Conservation (phyloP, 1,284 basidiomycete species). For the Athelia sp. region DNA sequence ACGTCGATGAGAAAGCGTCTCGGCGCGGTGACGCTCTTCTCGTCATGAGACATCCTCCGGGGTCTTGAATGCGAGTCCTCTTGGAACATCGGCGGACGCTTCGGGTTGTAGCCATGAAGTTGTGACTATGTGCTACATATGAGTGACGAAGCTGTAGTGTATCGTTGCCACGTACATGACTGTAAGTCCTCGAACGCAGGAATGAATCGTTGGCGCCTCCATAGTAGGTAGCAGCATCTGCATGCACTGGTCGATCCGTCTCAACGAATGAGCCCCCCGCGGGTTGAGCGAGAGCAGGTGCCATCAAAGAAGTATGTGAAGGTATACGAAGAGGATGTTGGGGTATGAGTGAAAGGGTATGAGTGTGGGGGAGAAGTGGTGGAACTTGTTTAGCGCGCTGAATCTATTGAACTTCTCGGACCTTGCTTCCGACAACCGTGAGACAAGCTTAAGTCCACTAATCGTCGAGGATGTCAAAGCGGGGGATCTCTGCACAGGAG, state of each 20-base stretch:
- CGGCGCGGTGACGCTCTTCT: constrained; percentile 66
- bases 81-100: constrained; percentile 62
- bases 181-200: constrained; percentile 81
- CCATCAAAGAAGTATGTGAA: background rate
- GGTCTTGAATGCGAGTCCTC: constrained; percentile 69
- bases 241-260: constrained; percentile 48
- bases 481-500: too few species aligned
- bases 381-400: background rate
- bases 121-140: constrained; percentile 43
- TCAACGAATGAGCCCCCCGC: constrained; percentile 67
- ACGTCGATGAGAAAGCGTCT: constrained; percentile 95
- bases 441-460: too few species aligned
- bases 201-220: constrained; percentile 64
- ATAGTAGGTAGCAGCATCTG: constrained; percentile 80
- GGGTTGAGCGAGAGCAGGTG: constrained; percentile 47
- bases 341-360: background rate
- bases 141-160: constrained; percentile 9
- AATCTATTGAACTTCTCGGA: too few species aligned
- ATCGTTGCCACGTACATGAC: constrained; percentile 49
- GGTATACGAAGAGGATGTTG: background rate
- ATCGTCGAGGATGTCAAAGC: too few species aligned
- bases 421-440: too few species aligned
- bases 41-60: constrained; percentile 82
- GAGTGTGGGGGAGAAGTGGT: background rate
- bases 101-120: constrained; percentile 61